Percentiles rank a stretch among this genome's conserved stretches.
phyloP scores from a whole-genome alignment of 1,139 yeast species.

The Zygoascus hellenicus region DNA sequence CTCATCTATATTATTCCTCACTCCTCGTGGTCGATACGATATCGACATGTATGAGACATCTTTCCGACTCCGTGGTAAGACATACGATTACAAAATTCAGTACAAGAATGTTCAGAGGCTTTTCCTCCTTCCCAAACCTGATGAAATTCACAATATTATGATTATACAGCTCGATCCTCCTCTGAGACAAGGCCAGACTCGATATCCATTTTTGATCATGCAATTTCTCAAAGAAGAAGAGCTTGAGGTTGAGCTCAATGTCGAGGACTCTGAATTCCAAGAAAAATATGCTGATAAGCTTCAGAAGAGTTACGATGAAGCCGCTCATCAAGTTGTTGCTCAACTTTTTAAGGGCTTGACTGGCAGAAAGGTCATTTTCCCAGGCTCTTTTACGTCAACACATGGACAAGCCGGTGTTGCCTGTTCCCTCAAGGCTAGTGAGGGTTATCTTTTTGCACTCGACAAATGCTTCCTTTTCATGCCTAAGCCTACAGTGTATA shows the following conservation, averaged over 20 bases:
- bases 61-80: conserved; percentile 90
- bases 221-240: conserved; percentile 90
- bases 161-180: conserved; percentile 95
- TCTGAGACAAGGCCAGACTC: conserved; percentile 87
- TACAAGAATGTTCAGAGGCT: conserved; percentile 86
- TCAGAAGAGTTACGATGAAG: conserved; percentile 69
- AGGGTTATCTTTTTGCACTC: conserved; percentile 85
- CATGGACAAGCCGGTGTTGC: conserved; percentile 72
- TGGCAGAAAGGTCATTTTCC: conserved; percentile 76
- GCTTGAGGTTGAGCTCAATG: conserved; percentile 80
- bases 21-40: conserved; percentile 96
- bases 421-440: conserved; percentile 91
- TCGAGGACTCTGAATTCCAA: conserved; percentile 77
- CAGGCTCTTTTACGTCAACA: conserved; percentile 74
- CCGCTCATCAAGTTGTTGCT: conserved; percentile 79
- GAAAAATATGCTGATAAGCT: conserved; percentile 71
- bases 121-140: conserved; percentile 89
- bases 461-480: conserved; percentile 88
- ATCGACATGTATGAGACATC: conserved; percentile 88
- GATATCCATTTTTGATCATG: conserved; percentile 85
- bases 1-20: conserved; percentile 83
- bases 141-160: conserved; percentile 82
- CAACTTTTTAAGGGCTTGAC: conserved; percentile 89
- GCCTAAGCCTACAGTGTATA: conserved; percentile 89
- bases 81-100: conserved; percentile 94